Conservation (phyloP, 164 flowering plant genomes). For the Aristolochia fimbriata region DNA sequence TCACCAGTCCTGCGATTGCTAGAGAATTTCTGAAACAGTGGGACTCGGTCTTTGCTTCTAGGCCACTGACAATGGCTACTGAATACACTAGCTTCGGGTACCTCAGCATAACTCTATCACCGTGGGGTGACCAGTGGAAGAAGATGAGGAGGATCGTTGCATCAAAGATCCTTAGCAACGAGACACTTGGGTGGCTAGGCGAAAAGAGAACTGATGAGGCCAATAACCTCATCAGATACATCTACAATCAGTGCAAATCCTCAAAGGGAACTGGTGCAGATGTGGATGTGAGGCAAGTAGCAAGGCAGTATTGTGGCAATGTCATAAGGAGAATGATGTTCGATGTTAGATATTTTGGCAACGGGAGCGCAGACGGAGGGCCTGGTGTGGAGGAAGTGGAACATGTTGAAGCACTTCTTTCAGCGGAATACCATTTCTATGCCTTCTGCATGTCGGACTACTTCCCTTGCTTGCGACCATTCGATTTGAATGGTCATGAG, state of each 20-base stretch:
- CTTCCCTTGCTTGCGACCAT: too few species aligned
- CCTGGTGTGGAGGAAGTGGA: too few species aligned
- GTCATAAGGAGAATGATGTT: slow-evolving; percentile 22
- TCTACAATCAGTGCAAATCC: slow-evolving; percentile 17
- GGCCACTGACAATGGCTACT: slow-evolving; percentile 22
- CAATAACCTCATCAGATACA: slow-evolving; percentile 22
- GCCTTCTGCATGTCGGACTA: too few species aligned
- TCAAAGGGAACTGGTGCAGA: not conserved
- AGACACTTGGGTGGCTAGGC: slow-evolving; percentile 21
- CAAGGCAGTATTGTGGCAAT: slow-evolving; percentile 17
- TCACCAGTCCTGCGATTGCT: slow-evolving; percentile 20
- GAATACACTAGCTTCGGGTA: slow-evolving; percentile 20
- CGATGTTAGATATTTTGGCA: slow-evolving; percentile 18
- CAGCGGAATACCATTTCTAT: too few species aligned
- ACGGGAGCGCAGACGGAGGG: slow-evolving; percentile 18
- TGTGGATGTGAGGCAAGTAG: slow-evolving; percentile 7
- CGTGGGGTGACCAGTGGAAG: slow-evolving; percentile 30
- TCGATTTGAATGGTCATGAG: too few species aligned
- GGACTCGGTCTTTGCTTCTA: slow-evolving; percentile 20
- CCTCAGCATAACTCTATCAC: slow-evolving; percentile 12
- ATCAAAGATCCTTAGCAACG: slow-evolving; percentile 18
- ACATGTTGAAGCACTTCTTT: too few species aligned
- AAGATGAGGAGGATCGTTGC: slow-evolving; percentile 29
- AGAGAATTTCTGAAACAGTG: slow-evolving; percentile 22
- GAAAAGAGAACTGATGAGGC: too few species aligned